These are phyloP conservation scores for Scedosporium boydii DNA, from an alignment of 2,329 filamentous ascomycete species.

Conservation along the genomic window DNA sequence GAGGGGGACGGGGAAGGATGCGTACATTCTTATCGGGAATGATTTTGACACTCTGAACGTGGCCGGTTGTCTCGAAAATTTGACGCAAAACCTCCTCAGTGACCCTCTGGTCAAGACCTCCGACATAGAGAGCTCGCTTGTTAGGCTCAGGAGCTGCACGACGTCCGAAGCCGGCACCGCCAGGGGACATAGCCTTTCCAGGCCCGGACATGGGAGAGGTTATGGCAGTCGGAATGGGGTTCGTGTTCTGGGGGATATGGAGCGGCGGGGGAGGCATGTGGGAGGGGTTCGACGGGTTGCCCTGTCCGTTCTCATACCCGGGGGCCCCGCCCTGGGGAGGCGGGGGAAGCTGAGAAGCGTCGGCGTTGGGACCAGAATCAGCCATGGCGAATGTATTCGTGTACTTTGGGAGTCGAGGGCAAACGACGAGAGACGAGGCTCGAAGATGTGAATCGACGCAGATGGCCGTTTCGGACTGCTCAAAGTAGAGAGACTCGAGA, in stretches of 20 bases:
- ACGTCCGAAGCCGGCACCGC: conserved; percentile 70
- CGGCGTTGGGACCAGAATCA: conserved; percentile 58
- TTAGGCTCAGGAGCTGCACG: conserved; percentile 95
- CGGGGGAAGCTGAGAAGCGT: conserved; percentile 57
- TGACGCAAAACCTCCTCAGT: conserved; percentile 94
- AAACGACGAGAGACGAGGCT: neutral
- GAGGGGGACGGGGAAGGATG: conserved; percentile 17
- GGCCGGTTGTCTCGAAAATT: conserved; percentile 97
- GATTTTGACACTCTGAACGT: conserved; percentile 98
- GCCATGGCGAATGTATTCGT: conserved; percentile 50
- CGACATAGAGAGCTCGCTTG: conserved; percentile 94
- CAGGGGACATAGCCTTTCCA: conserved; percentile 60
- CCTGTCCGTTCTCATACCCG: conserved; percentile 68
- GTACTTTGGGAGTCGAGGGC: neutral
- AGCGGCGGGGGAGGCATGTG: conserved; percentile 88
- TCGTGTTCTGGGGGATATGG: conserved; percentile 92
- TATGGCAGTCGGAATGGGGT: conserved; percentile 87
- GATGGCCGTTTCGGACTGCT: neutral
- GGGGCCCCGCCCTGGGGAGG: conserved; percentile 60
- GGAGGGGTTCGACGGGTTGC: conserved; percentile 56
- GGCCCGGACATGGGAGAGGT: conserved; percentile 69
- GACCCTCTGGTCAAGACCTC: conserved; percentile 86
- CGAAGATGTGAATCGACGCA: conserved; percentile 1
- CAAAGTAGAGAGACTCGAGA: neutral
- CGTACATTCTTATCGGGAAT: conserved; percentile 99